These are phyloP conservation scores for Amylocystis lapponica DNA, from an alignment of 768 basidiomycete species.

Conservation along the genomic window DNA sequence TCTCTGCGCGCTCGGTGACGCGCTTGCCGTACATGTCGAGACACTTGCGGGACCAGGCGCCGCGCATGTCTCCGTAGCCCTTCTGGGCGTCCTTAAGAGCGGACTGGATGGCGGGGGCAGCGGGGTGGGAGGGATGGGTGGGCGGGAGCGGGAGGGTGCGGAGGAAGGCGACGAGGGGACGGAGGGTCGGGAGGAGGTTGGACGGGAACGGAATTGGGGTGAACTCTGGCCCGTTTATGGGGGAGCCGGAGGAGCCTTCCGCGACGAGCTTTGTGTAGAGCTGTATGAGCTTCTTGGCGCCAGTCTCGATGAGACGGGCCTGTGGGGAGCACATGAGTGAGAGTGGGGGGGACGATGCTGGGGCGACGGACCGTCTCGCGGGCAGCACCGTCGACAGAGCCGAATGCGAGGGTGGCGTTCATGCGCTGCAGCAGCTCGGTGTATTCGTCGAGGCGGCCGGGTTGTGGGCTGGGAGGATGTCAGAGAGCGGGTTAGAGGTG, in stretches of 20 bases:
- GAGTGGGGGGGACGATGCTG: too few relatives aligned
- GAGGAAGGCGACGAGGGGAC: slow-evolving; percentile 62
- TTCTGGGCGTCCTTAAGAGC: slow-evolving; percentile 73
- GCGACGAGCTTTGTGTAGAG: slow-evolving; percentile 86
- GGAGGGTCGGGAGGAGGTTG: slow-evolving; percentile 44
- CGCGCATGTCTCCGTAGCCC: slow-evolving; percentile 85
- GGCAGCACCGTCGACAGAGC: slow-evolving; percentile 49
- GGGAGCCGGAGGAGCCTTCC: slow-evolving; percentile 75
- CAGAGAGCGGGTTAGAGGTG: background rate
- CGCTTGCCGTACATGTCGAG: slow-evolving; percentile 67
- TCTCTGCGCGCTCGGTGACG: slow-evolving; percentile 65
- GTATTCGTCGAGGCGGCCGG: slow-evolving; percentile 58
- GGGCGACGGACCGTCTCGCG: slow-evolving; percentile 45
- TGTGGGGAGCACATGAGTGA: slow-evolving; percentile 14
- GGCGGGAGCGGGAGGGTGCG: slow-evolving; percentile 69
- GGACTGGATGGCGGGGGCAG: slow-evolving; percentile 54
- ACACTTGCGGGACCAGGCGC: slow-evolving; percentile 70
- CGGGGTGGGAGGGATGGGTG: slow-evolving; percentile 81
- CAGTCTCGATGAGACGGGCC: slow-evolving; percentile 78
- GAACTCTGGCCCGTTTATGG: slow-evolving; percentile 55
- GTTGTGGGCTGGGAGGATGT: slow-evolving; percentile 51
- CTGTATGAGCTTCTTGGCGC: slow-evolving; percentile 75
- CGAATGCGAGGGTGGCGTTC: slow-evolving; percentile 77
- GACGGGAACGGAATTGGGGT: slow-evolving; percentile 50
- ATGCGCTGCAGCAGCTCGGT: slow-evolving; percentile 70